Conservation (phyloP, 2,329 filamentous ascomycete species). For the Cryphonectria parasitica region DNA sequence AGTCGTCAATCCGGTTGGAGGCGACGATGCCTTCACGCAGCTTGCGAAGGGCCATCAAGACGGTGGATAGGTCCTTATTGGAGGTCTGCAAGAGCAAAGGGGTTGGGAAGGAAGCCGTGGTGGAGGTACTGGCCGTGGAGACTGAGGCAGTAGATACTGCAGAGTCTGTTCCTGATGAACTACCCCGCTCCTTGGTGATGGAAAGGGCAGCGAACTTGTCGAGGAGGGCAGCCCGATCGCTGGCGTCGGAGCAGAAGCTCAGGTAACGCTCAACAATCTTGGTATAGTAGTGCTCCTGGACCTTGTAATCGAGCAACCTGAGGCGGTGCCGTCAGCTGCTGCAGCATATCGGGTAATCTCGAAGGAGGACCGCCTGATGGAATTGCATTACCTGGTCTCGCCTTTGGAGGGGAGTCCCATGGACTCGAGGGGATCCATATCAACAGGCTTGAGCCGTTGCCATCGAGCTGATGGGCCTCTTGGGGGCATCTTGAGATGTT, state of each 20-base stretch:
- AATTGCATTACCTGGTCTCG: conserved; percentile 69
- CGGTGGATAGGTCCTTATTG: conserved; percentile 69
- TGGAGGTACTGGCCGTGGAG: conserved; percentile 13
- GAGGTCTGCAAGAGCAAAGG: conserved; percentile 38
- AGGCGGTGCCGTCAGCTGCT: conserved; percentile 17
- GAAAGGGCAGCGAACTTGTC: conserved; percentile 72
- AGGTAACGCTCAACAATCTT: conserved; percentile 89
- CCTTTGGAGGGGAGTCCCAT: conserved; percentile 91
- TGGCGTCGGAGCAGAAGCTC: conserved; percentile 79
- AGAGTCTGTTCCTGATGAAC: conserved; percentile 30
- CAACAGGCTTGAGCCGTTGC: conserved; percentile 73
- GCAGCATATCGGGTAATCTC: conserved; percentile 19
- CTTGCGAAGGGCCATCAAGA: conserved; percentile 86
- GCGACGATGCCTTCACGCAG: conserved; percentile 88
- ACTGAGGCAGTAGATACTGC: conserved; percentile 19
- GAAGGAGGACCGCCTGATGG: neutral
- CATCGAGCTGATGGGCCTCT: conserved; percentile 55
- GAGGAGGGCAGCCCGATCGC: conserved; percentile 73
- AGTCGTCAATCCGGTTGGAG: conserved; percentile 73
- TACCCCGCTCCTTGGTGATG: conserved; percentile 35
- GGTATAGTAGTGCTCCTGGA: conserved; percentile 84
- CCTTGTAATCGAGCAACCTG: conserved; percentile 73
- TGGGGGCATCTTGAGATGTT: conserved; percentile 22
- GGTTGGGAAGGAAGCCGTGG: conserved; percentile 23
- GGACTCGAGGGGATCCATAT: conserved; percentile 75